These are phyloP conservation scores for Agarophyton chilense DNA, from an alignment of 23 red algal species.

Conservation along the genomic window DNA sequence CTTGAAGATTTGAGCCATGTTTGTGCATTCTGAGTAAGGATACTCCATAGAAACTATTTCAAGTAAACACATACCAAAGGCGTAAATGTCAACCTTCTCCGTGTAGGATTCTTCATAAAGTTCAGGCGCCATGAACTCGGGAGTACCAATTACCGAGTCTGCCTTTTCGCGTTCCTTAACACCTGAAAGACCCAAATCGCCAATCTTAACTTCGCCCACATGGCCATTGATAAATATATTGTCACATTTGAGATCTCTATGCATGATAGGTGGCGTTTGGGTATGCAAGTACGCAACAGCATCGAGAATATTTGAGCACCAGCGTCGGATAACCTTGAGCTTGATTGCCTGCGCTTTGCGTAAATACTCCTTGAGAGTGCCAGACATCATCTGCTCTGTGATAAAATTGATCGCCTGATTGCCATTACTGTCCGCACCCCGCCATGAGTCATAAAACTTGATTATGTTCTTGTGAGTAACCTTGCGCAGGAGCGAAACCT, in stretches of 20 bases:
- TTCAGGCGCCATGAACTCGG: conserved; percentile 99
- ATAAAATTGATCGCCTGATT: conserved; percentile 89
- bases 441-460: conserved; percentile 87
- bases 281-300: conserved; percentile 95
- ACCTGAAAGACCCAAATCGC: conserved; percentile 93
- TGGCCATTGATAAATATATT: conserved; percentile 99
- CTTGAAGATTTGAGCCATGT: conserved; percentile 94
- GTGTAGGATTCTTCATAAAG: conserved; percentile 99
- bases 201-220: conserved; percentile 96
- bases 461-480: conserved; percentile 98
- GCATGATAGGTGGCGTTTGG: conserved; percentile 93
- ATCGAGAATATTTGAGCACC: conserved; percentile 95
- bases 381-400: conserved; percentile 98
- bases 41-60: conserved; percentile 99
- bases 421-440: conserved; percentile 57
- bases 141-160: conserved; percentile 93
- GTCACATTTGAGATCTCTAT: conserved; percentile 98
- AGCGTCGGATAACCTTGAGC: conserved; percentile 95
- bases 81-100: conserved; percentile 98
- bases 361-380: conserved; percentile 96
- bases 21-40: conserved; percentile 96
- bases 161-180: conserved; percentile 85
- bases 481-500: conserved; percentile 83
- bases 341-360: conserved; percentile 88
- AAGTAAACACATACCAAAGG: conserved; percentile 99